Evolutionary conservation across 768 basidiomycete species (phyloP).

Genomic region (Leucosporidium creatinivorum): DNA sequence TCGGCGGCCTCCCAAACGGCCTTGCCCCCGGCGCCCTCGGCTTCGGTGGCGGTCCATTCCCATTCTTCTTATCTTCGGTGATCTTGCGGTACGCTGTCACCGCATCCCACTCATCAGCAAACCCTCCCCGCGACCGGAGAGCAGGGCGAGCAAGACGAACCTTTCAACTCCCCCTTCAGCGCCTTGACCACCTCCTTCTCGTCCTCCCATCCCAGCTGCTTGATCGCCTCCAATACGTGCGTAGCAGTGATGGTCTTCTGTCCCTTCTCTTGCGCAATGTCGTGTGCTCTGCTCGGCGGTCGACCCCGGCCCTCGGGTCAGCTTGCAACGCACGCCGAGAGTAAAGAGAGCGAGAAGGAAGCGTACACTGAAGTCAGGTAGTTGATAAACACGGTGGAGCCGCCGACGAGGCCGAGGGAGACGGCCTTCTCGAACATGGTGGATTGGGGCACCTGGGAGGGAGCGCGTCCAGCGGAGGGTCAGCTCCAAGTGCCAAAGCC

Average conservation of each 20-base stretch:
- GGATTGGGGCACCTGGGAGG: slow-evolving; percentile 64
- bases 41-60: background rate
- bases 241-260: slow-evolving; percentile 35
- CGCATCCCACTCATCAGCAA: too few species aligned
- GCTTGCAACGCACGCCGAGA: background rate
- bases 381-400: slow-evolving; percentile 90
- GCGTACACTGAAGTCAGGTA: slow-evolving; percentile 63
- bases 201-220: slow-evolving; percentile 36
- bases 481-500: background rate
- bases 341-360: background rate
- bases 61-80: slow-evolving; percentile 2
- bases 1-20: too few species aligned
- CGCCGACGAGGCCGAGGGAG: slow-evolving; percentile 71
- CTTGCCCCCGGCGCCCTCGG: too few species aligned
- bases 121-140: too few species aligned
- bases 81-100: slow-evolving; percentile 6
- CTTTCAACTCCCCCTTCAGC: slow-evolving; percentile 30
- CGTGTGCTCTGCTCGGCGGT: slow-evolving; percentile 31
- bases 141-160: slow-evolving; percentile 12
- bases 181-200: slow-evolving; percentile 19
- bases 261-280: slow-evolving; percentile 26
- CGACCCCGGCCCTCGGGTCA: background rate
- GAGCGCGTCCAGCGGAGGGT: background rate
- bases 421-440: slow-evolving; percentile 86
- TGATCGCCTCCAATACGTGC: slow-evolving; percentile 34